These are phyloP conservation scores for Rhododendron ovatum DNA, from an alignment of 148 eudicot species.

Conservation along the genomic window DNA sequence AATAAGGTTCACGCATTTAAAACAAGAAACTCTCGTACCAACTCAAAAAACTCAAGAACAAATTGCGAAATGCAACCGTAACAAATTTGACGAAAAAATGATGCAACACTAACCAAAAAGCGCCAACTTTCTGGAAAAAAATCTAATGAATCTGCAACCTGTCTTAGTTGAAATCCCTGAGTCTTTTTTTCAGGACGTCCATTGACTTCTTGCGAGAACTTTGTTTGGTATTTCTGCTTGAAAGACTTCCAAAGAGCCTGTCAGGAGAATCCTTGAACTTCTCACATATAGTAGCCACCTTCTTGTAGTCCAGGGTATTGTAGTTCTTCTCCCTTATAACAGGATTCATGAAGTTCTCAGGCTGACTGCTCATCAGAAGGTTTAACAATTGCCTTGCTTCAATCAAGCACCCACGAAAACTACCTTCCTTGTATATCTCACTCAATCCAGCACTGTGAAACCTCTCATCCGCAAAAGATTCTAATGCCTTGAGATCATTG, in stretches of 20 bases:
- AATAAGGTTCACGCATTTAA: background rate
- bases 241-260: conserved; percentile 85
- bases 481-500: conserved; percentile 64
- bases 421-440: conserved; percentile 70
- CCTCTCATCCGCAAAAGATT: conserved; percentile 77
- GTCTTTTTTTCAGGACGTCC: conserved; percentile 70
- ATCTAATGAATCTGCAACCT: conserved; percentile 19
- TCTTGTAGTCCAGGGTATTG: conserved; percentile 67
- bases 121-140: background rate
- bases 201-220: conserved; percentile 74
- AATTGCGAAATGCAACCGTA: background rate
- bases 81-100: background rate
- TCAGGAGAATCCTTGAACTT: conserved; percentile 89
- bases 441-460: conserved; percentile 73
- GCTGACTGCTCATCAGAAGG: conserved; percentile 80
- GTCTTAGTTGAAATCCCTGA: conserved; percentile 70
- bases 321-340: conserved; percentile 76
- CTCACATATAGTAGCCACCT: conserved; percentile 75
- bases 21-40: background rate
- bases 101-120: background rate
- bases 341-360: conserved; percentile 94
- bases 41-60: background rate
- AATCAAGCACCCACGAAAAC: conserved; percentile 57
- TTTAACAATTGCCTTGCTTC: conserved; percentile 80
- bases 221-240: conserved; percentile 69